phyloP scores from a whole-genome alignment of 2,329 filamentous ascomycete genomes.

The Pyrenochaeta sp. region DNA sequence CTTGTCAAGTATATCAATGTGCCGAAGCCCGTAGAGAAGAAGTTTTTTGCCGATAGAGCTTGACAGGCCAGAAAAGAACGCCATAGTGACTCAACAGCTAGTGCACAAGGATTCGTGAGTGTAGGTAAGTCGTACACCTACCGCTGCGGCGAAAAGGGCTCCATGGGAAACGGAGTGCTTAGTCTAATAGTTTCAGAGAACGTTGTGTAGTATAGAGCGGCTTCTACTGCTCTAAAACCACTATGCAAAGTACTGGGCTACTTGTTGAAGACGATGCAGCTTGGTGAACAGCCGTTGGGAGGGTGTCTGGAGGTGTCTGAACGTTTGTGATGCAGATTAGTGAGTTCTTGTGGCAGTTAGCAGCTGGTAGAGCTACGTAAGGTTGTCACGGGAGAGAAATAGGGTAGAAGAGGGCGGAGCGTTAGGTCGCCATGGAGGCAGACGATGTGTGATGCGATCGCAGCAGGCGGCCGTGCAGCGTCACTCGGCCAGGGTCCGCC shows the following conservation, averaged over 20 bases:
- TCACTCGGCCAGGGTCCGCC: conserved; percentile 12
- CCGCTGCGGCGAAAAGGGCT: conserved; percentile 29
- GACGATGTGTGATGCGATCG: conserved; percentile 39
- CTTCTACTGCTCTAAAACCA: conserved; percentile 1
- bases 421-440: conserved; percentile 26
- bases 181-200: conserved; percentile 7
- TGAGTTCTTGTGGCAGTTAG: conserved; percentile 26
- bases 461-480: conserved; percentile 24
- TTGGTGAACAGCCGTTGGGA: not conserved
- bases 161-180: conserved; percentile 35
- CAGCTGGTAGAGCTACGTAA: conserved; percentile 23
- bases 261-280: conserved; percentile 2
- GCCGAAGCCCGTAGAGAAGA: conserved; percentile 83
- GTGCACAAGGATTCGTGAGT: conserved; percentile 16
- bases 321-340: conserved; percentile 3
- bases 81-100: conserved; percentile 62
- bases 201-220: conserved; percentile 8
- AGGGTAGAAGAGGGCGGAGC: conserved; percentile 24
- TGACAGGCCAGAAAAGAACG: conserved; percentile 70
- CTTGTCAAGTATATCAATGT: conserved; percentile 86
- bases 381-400: conserved; percentile 30
- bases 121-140: conserved; percentile 40
- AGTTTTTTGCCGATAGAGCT: conserved; percentile 86
- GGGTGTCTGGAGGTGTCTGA: not conserved
- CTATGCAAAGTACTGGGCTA: conserved; percentile 12